These are phyloP conservation scores for Plasmodium gonderi DNA, from an alignment of 169 alveolate genomes.

Conservation along the genomic window DNA sequence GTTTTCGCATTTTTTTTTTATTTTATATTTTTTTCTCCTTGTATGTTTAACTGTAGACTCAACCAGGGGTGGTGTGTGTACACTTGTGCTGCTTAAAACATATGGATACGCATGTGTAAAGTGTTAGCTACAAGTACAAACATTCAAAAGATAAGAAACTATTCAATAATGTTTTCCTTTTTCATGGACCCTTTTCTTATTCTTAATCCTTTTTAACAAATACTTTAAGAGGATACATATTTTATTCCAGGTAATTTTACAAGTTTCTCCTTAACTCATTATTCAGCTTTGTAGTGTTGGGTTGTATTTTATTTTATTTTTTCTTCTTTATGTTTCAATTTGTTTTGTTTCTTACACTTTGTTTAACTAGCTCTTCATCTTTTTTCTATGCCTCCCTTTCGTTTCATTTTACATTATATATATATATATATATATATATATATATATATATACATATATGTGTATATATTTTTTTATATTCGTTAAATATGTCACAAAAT, in stretches of 20 bases:
- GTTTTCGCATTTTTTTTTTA: conserved; percentile 21
- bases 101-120: background rate
- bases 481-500: background rate
- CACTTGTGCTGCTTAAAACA: background rate
- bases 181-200: background rate
- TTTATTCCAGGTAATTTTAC: background rate
- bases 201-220: background rate
- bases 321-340: background rate
- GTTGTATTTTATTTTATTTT: too few species aligned
- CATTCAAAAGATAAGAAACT: background rate
- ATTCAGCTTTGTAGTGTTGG: too few species aligned
- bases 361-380: background rate
- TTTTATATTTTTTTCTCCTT: background rate
- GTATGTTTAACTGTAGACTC: background rate
- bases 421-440: too few species aligned
- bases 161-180: background rate
- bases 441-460: too few species aligned
- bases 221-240: background rate
- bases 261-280: background rate
- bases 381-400: background rate
- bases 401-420: background rate
- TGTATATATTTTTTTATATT: background rate
- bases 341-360: background rate
- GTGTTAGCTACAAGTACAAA: background rate
- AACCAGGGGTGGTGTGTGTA: background rate